Evolutionary conservation across 202 grass and related monocot genomes (phyloP).

Genomic region (Brachypodium distachyon): DNA sequence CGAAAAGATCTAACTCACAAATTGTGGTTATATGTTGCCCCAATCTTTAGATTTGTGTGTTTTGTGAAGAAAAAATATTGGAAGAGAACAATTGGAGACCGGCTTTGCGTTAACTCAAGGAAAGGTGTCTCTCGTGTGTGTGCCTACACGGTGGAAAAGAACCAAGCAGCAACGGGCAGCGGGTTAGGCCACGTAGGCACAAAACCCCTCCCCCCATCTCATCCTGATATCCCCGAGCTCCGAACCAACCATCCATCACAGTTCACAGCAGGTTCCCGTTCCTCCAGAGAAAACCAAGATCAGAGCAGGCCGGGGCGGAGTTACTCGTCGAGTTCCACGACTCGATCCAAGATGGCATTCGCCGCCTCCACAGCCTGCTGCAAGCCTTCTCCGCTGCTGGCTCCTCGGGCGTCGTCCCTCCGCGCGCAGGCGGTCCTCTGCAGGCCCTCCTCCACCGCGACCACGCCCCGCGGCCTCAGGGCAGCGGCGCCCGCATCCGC

Average conservation of each 20-base stretch:
- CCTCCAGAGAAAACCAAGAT: background rate
- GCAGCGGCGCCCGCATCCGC: background rate
- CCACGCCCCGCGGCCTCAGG: constrained; percentile 2
- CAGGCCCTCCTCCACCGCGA: constrained; percentile 30
- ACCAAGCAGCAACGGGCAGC: constrained; percentile 25
- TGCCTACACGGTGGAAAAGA: background rate
- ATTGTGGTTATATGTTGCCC: no score
- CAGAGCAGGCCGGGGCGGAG: background rate
- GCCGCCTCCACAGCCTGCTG: constrained; percentile 31
- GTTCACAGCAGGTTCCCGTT: background rate
- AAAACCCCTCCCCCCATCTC: constrained; percentile 5
- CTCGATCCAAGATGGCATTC: constrained; percentile 39
- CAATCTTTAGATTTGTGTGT: no score
- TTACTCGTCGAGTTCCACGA: background rate
- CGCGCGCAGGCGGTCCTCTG: constrained; percentile 20
- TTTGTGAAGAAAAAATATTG: no score
- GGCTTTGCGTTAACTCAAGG: no score
- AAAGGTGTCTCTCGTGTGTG: no score
- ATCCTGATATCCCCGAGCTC: constrained; percentile 26
- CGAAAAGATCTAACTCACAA: no score
- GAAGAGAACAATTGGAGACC: no score
- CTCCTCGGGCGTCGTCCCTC: background rate
- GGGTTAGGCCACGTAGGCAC: constrained; percentile 41
- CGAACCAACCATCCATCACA: constrained; percentile 29
- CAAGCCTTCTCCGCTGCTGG: background rate